Evolutionary conservation across 306 rosid species (phyloP).

Genomic region (Pyrus betulifolia): DNA sequence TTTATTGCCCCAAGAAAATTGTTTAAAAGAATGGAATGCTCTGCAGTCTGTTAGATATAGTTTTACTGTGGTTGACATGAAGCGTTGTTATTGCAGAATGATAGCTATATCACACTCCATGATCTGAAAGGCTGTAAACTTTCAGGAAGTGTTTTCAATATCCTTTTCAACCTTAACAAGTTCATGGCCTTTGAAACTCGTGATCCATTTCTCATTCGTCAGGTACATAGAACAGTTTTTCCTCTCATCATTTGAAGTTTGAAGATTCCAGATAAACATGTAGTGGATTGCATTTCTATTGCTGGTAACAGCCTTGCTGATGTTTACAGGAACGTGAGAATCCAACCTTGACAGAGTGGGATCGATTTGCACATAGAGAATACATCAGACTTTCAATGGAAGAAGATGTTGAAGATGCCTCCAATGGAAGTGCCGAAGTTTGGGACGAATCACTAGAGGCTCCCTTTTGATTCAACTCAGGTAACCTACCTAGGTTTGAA

Average conservation of each 20-base stretch:
- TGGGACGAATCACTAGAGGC: conserved; percentile 99
- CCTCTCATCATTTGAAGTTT: not conserved
- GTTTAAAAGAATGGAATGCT: not conserved
- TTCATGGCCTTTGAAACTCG: conserved; percentile 99
- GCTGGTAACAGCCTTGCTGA: conserved; percentile 22
- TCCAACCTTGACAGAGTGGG: conserved; percentile 99
- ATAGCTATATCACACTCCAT: conserved; percentile 60
- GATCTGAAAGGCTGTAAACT: conserved; percentile 93
- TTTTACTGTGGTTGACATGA: conserved; percentile 5
- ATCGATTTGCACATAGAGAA: conserved; percentile 99
- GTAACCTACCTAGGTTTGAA: conserved; percentile 2
- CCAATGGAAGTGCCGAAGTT: conserved; percentile 99
- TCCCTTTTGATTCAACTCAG: conserved; percentile 56
- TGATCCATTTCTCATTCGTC: conserved; percentile 98
- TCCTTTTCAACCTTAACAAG: conserved; percentile 94
- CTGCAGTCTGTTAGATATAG: not conserved
- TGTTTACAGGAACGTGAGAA: conserved; percentile 93
- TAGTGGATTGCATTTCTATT: conserved; percentile 5
- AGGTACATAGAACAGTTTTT: conserved; percentile 41
- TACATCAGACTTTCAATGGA: conserved; percentile 99
- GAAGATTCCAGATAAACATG: not conserved
- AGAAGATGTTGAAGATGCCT: conserved; percentile 99
- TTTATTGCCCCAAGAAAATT: not conserved
- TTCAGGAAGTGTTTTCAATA: conserved; percentile 92
- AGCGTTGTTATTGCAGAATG: conserved; percentile 50